phyloP scores from a whole-genome alignment of 371 early-diverging fungal species.

The Mucor indicus region DNA sequence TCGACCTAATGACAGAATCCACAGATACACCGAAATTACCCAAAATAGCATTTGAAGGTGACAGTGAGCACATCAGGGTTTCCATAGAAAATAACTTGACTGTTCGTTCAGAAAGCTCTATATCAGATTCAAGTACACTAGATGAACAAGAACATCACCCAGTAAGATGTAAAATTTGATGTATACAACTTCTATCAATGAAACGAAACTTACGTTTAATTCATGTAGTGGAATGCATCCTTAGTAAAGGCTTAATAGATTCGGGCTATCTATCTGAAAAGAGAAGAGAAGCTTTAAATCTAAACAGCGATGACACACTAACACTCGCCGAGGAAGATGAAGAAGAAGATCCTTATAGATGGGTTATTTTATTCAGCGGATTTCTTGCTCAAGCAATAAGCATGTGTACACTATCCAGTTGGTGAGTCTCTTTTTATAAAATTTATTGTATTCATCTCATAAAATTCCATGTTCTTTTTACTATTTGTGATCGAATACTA shows the following conservation, averaged over 20 bases:
- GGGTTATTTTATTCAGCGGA: conserved; percentile 27
- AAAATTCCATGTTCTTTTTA: no score
- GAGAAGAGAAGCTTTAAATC: conserved; percentile 6
- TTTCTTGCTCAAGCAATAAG: conserved; percentile 36
- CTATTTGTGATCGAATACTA: no score
- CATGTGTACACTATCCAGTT: conserved; percentile 31
- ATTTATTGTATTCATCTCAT: no score
- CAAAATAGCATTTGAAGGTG: conserved; percentile 4
- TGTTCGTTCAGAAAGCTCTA: conserved; percentile 1
- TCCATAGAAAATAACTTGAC: conserved; percentile 11
- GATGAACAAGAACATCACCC: conserved; percentile 1
- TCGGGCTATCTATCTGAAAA: conserved; percentile 14
- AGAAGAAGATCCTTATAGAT: conserved; percentile 28
- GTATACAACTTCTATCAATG: neutral
- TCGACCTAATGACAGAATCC: conserved; percentile 1
- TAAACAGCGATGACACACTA: no score
- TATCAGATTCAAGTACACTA: conserved; percentile 7
- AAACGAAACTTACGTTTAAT: no score
- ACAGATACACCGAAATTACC: conserved; percentile 3
- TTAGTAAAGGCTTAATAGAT: conserved; percentile 3
- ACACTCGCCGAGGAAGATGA: conserved; percentile 9
- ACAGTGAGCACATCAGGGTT: no score
- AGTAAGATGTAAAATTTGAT: neutral
- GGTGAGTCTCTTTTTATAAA: no score
- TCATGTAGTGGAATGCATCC: conserved; percentile 3